These are phyloP conservation scores for Phytophthora agathidicida DNA, from an alignment of 352 stramenopile species.

Conservation along the genomic window DNA sequence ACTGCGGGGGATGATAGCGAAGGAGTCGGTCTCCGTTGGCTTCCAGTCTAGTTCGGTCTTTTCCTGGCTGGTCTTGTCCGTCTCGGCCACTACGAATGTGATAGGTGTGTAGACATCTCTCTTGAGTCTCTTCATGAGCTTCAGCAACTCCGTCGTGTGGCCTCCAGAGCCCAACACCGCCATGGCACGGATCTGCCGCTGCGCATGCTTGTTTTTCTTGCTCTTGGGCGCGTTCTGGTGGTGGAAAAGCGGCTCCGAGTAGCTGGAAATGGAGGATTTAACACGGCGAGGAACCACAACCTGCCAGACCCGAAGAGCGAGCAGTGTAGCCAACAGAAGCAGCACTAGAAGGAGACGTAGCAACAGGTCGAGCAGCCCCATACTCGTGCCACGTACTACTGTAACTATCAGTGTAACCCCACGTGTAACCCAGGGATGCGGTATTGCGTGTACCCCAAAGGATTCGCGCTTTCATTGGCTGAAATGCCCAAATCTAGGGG, in stretches of 20 bases:
- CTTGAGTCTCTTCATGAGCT: constrained; percentile 89
- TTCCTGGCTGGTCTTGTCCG: constrained; percentile 90
- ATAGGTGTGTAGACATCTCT: constrained; percentile 83
- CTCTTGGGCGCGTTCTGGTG: constrained; percentile 7
- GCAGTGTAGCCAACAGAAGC: constrained; percentile 20
- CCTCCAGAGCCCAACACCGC: constrained; percentile 89
- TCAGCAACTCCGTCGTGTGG: constrained; percentile 96
- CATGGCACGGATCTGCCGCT: constrained; percentile 56
- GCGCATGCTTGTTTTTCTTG: constrained; percentile 2
- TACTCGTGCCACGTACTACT: constrained; percentile 26
- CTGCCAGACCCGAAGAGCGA: constrained; percentile 38
- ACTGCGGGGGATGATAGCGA: constrained; percentile 89
- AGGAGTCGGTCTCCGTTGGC: constrained; percentile 44
- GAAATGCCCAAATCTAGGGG: too few relatives aligned
- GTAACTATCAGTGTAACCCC: too few relatives aligned
- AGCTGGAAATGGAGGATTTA: constrained; percentile 26
- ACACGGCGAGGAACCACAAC: constrained; percentile 32
- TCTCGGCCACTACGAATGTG: constrained; percentile 90
- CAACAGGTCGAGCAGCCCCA: constrained; percentile 30
- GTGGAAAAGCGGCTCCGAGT: constrained; percentile 26
- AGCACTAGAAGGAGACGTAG: constrained; percentile 19
- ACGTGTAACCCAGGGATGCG: too few relatives aligned
- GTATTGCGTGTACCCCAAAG: too few relatives aligned
- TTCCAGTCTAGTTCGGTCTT: constrained; percentile 81
- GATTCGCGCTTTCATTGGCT: too few relatives aligned